Evolutionary conservation across 2,329 filamentous ascomycete species (phyloP).

Genomic region (Fusarium subtropicale): DNA sequence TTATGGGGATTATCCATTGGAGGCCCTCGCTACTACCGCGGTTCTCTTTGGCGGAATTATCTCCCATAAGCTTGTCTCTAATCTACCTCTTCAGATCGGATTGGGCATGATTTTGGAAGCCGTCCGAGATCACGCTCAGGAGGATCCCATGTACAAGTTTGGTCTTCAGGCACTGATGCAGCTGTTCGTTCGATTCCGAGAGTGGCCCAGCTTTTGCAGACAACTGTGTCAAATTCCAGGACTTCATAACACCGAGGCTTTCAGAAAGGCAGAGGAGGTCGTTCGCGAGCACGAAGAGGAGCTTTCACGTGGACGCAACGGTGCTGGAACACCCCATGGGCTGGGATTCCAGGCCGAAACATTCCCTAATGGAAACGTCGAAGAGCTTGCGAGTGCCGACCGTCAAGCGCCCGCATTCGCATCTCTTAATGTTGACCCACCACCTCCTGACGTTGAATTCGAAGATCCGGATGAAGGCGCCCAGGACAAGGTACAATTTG

Average conservation of each 20-base stretch:
- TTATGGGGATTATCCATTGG: slow-evolving; percentile 95
- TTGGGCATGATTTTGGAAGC: slow-evolving; percentile 98
- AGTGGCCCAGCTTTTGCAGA: slow-evolving; percentile 96
- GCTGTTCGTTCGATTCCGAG: slow-evolving; percentile 81
- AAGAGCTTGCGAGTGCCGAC: slow-evolving; percentile 70
- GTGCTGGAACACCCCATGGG: slow-evolving; percentile 55
- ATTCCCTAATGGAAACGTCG: slow-evolving; percentile 76
- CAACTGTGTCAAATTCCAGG: slow-evolving; percentile 84
- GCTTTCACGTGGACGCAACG: slow-evolving; percentile 66
- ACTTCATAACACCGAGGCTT: slow-evolving; percentile 86
- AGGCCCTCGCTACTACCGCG: slow-evolving; percentile 93
- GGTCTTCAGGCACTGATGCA: slow-evolving; percentile 95
- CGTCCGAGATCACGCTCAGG: slow-evolving; percentile 83
- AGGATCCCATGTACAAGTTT: slow-evolving; percentile 97
- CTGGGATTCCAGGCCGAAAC: slow-evolving; percentile 58
- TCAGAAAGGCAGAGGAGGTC: slow-evolving; percentile 83
- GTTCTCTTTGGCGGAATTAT: slow-evolving; percentile 98
- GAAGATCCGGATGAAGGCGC: slow-evolving; percentile 86
- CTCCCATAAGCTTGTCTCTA: slow-evolving; percentile 89
- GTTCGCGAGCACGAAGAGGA: slow-evolving; percentile 76
- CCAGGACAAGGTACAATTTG: slow-evolving; percentile 94
- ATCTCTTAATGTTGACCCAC: slow-evolving; percentile 80
- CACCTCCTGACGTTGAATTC: slow-evolving; percentile 71
- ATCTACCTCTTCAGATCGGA: slow-evolving; percentile 92
- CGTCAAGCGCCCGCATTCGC: slow-evolving; percentile 77